A percentile compares a stretch with the other conserved stretches of the same genome.
phyloP scores from a whole-genome alignment of 805 yeast species.

The Candida maltosa region DNA sequence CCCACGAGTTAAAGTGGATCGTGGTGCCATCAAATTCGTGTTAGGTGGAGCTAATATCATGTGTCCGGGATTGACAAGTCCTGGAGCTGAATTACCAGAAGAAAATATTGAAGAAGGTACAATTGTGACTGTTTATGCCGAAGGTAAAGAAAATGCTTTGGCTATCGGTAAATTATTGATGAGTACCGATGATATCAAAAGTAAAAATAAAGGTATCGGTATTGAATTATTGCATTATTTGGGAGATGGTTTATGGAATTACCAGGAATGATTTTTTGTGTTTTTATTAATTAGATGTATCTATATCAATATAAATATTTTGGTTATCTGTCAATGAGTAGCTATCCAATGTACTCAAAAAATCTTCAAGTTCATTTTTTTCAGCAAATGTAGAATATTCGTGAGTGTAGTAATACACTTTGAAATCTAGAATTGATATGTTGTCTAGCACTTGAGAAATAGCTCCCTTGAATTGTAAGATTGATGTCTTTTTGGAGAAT shows the following conservation, averaged over 20 bases:
- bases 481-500: constrained; percentile 18
- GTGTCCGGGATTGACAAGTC: constrained; percentile 92
- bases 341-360: constrained; percentile 23
- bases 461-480: constrained; percentile 34
- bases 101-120: constrained; percentile 62
- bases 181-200: constrained; percentile 87
- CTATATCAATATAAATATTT: constrained; percentile 12
- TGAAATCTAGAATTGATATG: constrained; percentile 20
- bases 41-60: constrained; percentile 94
- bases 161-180: constrained; percentile 85
- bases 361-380: constrained; percentile 24
- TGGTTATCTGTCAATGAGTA: constrained; percentile 17
- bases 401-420: constrained; percentile 22
- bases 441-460: constrained; percentile 15
- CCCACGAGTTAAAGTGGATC: constrained; percentile 85
- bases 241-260: constrained; percentile 87
- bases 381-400: neutral
- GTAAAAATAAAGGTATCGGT: constrained; percentile 83
- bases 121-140: constrained; percentile 83
- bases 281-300: neutral
- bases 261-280: constrained; percentile 38
- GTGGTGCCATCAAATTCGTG: constrained; percentile 95
- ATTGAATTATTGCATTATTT: constrained; percentile 78
- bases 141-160: constrained; percentile 86
- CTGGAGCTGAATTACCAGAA: constrained; percentile 81